Conservation (phyloP, 2,329 filamentous ascomycete species). For the Neurospora sp. region DNA sequence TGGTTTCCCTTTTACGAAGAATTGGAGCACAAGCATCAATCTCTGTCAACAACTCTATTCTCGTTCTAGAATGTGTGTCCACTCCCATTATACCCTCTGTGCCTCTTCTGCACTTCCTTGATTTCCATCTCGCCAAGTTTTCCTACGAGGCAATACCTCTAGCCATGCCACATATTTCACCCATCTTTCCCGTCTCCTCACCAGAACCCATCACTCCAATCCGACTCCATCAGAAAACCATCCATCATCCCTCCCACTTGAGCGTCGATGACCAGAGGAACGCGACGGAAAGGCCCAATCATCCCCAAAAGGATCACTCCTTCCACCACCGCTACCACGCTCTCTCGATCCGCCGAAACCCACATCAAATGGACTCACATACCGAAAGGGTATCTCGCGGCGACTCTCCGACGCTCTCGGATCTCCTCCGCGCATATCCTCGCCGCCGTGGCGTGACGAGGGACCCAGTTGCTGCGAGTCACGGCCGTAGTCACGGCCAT, state of each 20-base stretch:
- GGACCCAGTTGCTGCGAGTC: background rate
- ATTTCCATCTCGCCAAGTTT: background rate
- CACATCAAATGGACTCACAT: background rate
- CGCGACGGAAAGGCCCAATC: background rate
- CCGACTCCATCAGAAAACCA: background rate
- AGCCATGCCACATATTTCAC: background rate
- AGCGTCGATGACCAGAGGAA: background rate
- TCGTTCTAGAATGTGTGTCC: too few relatives aligned
- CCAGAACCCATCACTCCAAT: background rate
- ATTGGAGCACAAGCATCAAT: background rate
- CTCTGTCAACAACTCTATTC: background rate
- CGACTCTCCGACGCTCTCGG: background rate
- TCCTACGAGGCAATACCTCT: background rate
- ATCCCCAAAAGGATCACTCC: background rate
- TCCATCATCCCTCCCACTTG: background rate
- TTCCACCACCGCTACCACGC: background rate
- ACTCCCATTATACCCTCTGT: background rate
- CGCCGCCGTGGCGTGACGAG: background rate
- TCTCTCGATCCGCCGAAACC: background rate
- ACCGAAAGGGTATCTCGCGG: background rate
- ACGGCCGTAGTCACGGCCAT: background rate
- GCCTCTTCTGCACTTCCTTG: background rate
- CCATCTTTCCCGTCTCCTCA: background rate
- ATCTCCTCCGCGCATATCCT: background rate
- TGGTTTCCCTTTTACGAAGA: background rate